phyloP scores from a whole-genome alignment of 805 yeast genomes.

The Pichia membranifaciens region DNA sequence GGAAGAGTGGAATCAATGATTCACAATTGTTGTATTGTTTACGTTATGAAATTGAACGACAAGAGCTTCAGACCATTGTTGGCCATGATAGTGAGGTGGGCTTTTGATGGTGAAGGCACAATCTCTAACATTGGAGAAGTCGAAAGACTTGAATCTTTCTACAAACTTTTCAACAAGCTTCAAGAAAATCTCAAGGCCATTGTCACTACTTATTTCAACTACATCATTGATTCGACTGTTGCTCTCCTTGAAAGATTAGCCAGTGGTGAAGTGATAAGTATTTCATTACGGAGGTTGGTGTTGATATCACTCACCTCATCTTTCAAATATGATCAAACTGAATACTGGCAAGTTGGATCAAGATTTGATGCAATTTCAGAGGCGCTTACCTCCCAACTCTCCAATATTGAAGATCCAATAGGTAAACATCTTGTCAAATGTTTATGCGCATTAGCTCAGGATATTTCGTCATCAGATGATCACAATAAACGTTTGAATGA shows the following conservation, averaged over 20 bases:
- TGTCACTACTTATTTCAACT: slow-evolving; percentile 82
- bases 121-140: slow-evolving; percentile 38
- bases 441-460: slow-evolving; percentile 64
- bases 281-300: slow-evolving; percentile 64
- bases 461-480: slow-evolving; percentile 59
- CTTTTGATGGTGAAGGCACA: slow-evolving; percentile 75
- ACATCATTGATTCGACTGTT: slow-evolving; percentile 70
- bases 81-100: slow-evolving; percentile 85
- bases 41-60: slow-evolving; percentile 89
- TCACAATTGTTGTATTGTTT: slow-evolving; percentile 64
- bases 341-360: slow-evolving; percentile 86
- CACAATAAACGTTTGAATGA: slow-evolving; percentile 69
- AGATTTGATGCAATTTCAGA: slow-evolving; percentile 70
- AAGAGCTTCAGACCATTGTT: slow-evolving; percentile 90
- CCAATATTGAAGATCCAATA: slow-evolving; percentile 61
- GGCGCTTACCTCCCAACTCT: slow-evolving; percentile 61
- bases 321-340: slow-evolving; percentile 85
- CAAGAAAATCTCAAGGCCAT: slow-evolving; percentile 82
- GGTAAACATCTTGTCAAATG: slow-evolving; percentile 81
- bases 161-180: slow-evolving; percentile 77
- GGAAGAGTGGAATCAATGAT: slow-evolving; percentile 76
- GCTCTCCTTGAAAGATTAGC: slow-evolving; percentile 47
- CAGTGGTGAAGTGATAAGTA: slow-evolving; percentile 35
- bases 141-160: slow-evolving; percentile 66
- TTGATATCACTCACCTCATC: slow-evolving; percentile 71